A percentile compares a stretch with the other conserved stretches of the same genome.
Conservation (phyloP, 2,329 filamentous ascomycete species). For the Exophiala sideris region DNA sequence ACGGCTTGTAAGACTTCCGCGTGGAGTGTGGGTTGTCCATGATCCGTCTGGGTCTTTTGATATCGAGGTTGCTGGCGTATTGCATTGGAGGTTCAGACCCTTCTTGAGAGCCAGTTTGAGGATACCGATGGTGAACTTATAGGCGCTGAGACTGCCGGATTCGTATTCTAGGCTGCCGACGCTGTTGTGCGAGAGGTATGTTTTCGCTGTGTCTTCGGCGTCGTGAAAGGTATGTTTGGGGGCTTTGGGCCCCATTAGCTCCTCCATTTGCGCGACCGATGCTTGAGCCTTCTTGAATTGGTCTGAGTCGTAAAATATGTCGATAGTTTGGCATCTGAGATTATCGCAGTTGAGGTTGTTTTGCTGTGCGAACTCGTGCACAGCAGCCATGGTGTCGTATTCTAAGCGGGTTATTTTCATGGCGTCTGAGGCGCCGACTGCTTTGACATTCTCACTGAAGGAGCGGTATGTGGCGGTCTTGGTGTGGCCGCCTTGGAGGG, state of each 20-base stretch:
- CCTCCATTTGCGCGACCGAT: constrained; percentile 46
- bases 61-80: constrained; percentile 30
- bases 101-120: constrained; percentile 43
- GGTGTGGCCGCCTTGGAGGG: constrained; percentile 43
- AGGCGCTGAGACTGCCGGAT: constrained; percentile 43
- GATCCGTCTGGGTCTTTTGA: constrained; percentile 6
- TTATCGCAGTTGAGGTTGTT: constrained; percentile 52
- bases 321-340: constrained; percentile 52
- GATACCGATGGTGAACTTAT: constrained; percentile 43
- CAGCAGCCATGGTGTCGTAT: constrained; percentile 52
- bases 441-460: constrained; percentile 47
- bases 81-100: constrained; percentile 34
- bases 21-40: constrained; percentile 40
- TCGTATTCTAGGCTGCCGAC: constrained; percentile 49
- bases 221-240: constrained; percentile 45
- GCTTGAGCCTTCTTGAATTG: constrained; percentile 40
- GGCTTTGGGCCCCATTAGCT: constrained; percentile 41
- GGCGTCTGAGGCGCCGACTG: constrained; percentile 50
- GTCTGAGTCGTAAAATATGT: constrained; percentile 54
- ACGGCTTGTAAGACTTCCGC: constrained; percentile 42
- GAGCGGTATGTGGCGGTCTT: constrained; percentile 51
- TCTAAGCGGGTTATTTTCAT: constrained; percentile 52
- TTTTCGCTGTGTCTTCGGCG: constrained; percentile 41
- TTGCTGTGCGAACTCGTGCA: constrained; percentile 52
- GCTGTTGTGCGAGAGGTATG: constrained; percentile 42